Conservation (phyloP, 208 protist genomes). For the Zelonia costaricensis region DNA sequence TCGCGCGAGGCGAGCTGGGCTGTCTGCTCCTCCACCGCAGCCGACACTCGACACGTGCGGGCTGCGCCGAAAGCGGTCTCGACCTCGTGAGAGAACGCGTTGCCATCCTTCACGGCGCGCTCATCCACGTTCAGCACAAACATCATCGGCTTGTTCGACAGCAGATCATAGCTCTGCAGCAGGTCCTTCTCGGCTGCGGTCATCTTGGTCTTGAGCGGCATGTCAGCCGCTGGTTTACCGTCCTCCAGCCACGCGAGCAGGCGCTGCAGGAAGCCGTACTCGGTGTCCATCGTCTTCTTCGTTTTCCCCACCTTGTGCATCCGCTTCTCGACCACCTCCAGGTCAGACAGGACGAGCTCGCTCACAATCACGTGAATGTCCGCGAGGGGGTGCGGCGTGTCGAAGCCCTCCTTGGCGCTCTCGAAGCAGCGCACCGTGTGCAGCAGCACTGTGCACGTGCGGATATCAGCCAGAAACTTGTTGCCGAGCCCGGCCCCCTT, state of each 20-base stretch:
- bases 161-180: constrained; percentile 62
- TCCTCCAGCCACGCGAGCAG: constrained; percentile 60
- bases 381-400: constrained; percentile 68
- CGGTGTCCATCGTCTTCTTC: constrained; percentile 41
- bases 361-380: constrained; percentile 77
- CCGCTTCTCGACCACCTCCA: constrained; percentile 76
- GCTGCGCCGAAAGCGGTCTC: constrained; percentile 59
- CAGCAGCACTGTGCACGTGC: constrained; percentile 75
- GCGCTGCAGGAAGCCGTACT: constrained; percentile 44
- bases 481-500: constrained; percentile 87
- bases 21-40: constrained; percentile 83
- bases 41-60: constrained; percentile 67
- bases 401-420: constrained; percentile 80
- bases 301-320: constrained; percentile 46
- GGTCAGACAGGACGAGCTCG: constrained; percentile 82
- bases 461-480: constrained; percentile 88
- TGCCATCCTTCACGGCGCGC: constrained; percentile 45
- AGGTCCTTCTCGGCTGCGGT: constrained; percentile 22
- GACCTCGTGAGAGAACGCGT: constrained; percentile 49
- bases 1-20: constrained; percentile 61
- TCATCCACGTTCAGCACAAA: constrained; percentile 90
- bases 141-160: constrained; percentile 84
- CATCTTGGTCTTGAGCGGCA: constrained; percentile 16
- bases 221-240: constrained; percentile 45
- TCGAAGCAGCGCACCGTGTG: constrained; percentile 92